Conservation (phyloP, 305 asterid species). For the Plantago coronopus region DNA sequence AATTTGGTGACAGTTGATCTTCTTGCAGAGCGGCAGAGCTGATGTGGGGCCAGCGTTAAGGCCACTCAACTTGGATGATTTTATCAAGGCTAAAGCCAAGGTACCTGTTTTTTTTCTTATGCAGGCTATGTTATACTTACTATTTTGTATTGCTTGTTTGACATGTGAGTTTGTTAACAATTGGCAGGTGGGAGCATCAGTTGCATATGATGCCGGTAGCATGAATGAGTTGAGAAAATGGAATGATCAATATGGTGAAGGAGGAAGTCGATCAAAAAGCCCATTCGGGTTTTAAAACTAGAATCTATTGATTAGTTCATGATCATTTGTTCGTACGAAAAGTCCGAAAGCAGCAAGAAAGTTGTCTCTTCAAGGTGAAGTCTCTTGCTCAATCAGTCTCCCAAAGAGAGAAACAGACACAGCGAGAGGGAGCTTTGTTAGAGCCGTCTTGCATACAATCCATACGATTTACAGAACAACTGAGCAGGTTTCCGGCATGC, state of each 20-base stretch:
- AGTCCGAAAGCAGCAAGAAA: slow-evolving; percentile 4
- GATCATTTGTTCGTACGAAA: not conserved
- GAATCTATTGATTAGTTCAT: slow-evolving; percentile 12
- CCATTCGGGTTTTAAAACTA: slow-evolving; percentile 76
- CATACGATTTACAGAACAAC: too few species aligned
- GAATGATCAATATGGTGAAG: slow-evolving; percentile 98
- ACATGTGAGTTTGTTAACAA: not conserved
- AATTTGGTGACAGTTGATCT: slow-evolving; percentile 1
- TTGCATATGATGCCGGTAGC: slow-evolving; percentile 92
- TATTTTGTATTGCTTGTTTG: too few species aligned
- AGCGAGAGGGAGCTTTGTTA: too few species aligned
- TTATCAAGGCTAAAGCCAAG: slow-evolving; percentile 75
- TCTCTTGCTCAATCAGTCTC: not conserved
- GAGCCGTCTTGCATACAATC: too few species aligned
- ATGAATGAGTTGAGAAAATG: slow-evolving; percentile 95
- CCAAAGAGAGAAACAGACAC: not conserved
- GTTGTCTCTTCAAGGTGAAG: not conserved
- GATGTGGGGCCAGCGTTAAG: slow-evolving; percentile 44
- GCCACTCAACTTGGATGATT: slow-evolving; percentile 76
- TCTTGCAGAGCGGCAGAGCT: slow-evolving; percentile 42
- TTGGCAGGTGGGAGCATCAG: slow-evolving; percentile 93
- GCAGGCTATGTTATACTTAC: not conserved
- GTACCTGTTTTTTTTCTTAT: slow-evolving; percentile 30
- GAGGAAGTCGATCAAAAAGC: slow-evolving; percentile 85
- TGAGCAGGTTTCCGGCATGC: too few species aligned